phyloP scores from a whole-genome alignment of 345 rosid species.

The Euphorbia peplus region DNA sequence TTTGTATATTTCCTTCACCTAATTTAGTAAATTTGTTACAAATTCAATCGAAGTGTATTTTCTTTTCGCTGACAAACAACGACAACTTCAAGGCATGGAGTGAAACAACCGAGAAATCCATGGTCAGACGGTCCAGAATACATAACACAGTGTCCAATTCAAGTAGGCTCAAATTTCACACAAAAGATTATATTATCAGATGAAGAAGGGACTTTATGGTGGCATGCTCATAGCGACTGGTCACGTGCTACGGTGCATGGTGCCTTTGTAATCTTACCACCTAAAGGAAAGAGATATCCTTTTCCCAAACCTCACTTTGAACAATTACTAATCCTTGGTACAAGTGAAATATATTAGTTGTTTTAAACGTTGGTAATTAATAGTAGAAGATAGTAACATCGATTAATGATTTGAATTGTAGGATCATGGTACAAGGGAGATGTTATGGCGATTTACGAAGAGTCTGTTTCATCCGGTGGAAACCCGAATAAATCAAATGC shows the following conservation, averaged over 20 bases:
- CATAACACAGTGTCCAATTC: slow-evolving; percentile 44
- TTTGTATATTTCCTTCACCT: neutral
- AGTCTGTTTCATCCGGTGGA: slow-evolving; percentile 20
- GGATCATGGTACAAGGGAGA: slow-evolving; percentile 47
- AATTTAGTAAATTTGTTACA: neutral
- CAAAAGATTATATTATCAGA: slow-evolving; percentile 22
- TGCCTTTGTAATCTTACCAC: slow-evolving; percentile 30
- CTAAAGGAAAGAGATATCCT: slow-evolving; percentile 17
- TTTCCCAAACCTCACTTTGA: slow-evolving; percentile 23
- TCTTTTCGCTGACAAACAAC: too few species aligned
- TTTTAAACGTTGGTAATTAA: too few species aligned
- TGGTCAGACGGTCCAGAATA: slow-evolving; percentile 51
- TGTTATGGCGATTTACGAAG: slow-evolving; percentile 20
- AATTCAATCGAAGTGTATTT: neutral
- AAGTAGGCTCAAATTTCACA: slow-evolving; percentile 19
- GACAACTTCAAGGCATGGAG: slow-evolving; percentile 53
- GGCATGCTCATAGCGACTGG: too few species aligned
- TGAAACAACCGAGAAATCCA: slow-evolving; percentile 37
- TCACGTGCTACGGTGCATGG: slow-evolving; percentile 38
- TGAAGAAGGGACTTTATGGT: slow-evolving; percentile 36
- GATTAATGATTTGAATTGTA: neutral
- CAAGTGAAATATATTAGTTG: neutral
- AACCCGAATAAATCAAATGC: slow-evolving; percentile 42
- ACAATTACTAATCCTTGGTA: slow-evolving; percentile 16
- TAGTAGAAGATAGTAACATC: too few species aligned